phyloP scores from a whole-genome alignment of 805 yeast species.

The Ogataea trehalophila region DNA sequence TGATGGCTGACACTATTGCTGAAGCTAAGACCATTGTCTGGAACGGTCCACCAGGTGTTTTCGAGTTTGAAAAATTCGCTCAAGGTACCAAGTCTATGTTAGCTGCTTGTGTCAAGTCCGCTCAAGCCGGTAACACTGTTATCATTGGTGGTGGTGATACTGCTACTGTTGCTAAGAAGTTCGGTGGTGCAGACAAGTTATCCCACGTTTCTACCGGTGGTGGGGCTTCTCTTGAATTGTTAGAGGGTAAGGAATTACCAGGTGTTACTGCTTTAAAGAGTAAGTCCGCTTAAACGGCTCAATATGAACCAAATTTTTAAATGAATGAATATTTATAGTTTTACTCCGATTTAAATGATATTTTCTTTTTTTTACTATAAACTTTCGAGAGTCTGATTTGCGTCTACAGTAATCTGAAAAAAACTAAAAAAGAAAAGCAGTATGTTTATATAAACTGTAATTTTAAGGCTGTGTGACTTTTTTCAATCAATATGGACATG shows the following conservation, averaged over 20 bases:
- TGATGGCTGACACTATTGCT: conserved; percentile 77
- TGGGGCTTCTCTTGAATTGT: conserved; percentile 98
- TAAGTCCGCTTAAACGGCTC: conserved; percentile 2
- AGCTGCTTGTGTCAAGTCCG: conserved; percentile 82
- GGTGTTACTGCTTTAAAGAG: conserved; percentile 59
- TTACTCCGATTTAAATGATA: not conserved
- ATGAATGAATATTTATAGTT: not conserved
- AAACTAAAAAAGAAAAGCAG: too few relatives aligned
- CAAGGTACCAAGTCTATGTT: conserved; percentile 87
- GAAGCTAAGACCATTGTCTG: conserved; percentile 97
- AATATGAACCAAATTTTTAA: not conserved
- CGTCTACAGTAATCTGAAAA: too few relatives aligned
- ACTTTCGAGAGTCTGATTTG: too few relatives aligned
- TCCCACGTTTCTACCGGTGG: conserved; percentile 99
- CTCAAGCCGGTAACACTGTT: conserved; percentile 85
- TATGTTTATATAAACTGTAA: too few relatives aligned
- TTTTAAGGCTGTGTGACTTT: not conserved
- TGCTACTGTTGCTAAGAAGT: conserved; percentile 98
- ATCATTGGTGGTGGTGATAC: conserved; percentile 99
- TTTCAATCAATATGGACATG: too few relatives aligned
- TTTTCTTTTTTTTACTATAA: not conserved
- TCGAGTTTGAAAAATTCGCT: conserved; percentile 92
- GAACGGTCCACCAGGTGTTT: conserved; percentile 99
- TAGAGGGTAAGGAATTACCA: conserved; percentile 98
- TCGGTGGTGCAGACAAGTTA: conserved; percentile 91